A percentile compares a stretch with the other conserved stretches of the same genome.
These are phyloP conservation scores for Bifiguratus adelaidae DNA, from an alignment of 192 early-diverging fungal species.

Conservation along the genomic window DNA sequence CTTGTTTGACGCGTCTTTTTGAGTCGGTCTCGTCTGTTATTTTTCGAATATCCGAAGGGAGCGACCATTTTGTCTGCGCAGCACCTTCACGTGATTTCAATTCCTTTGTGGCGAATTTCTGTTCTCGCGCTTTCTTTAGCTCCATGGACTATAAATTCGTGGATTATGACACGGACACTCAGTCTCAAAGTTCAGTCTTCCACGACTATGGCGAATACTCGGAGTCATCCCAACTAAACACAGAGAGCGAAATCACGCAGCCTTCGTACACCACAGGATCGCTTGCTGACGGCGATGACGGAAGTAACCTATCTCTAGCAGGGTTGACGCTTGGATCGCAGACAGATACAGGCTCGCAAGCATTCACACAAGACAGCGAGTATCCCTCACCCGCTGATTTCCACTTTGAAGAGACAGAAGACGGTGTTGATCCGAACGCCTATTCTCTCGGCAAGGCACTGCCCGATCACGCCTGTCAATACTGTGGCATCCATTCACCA, in stretches of 20 bases:
- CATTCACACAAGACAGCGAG: constrained; percentile 2
- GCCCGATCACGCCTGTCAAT: constrained; percentile 81
- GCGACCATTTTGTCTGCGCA: no score
- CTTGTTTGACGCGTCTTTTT: no score
- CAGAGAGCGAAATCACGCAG: no score
- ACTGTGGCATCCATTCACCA: constrained; percentile 89
- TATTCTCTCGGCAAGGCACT: constrained; percentile 34
- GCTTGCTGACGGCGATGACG: constrained; percentile 28
- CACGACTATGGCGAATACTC: constrained; percentile 46
- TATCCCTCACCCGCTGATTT: constrained; percentile 11
- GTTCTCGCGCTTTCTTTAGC: no score
- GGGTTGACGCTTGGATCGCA: constrained; percentile 22
- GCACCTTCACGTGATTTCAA: no score
- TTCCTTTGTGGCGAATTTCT: no score
- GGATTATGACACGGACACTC: constrained; percentile 44
- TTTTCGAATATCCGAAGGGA: no score
- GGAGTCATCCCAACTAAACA: constrained; percentile 22
- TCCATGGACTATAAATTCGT: no score
- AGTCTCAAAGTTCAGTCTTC: constrained; percentile 57
- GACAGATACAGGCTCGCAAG: constrained; percentile 20
- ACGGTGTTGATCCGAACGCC: constrained; percentile 34
- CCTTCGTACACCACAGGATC: constrained; percentile 10
- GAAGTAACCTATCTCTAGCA: constrained; percentile 35
- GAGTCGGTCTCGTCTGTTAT: no score
- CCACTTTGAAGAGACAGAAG: constrained; percentile 37